Evolutionary conservation across 1,139 yeast genomes (phyloP).

Genomic region (Yamadazyma pseudoaaseri): DNA sequence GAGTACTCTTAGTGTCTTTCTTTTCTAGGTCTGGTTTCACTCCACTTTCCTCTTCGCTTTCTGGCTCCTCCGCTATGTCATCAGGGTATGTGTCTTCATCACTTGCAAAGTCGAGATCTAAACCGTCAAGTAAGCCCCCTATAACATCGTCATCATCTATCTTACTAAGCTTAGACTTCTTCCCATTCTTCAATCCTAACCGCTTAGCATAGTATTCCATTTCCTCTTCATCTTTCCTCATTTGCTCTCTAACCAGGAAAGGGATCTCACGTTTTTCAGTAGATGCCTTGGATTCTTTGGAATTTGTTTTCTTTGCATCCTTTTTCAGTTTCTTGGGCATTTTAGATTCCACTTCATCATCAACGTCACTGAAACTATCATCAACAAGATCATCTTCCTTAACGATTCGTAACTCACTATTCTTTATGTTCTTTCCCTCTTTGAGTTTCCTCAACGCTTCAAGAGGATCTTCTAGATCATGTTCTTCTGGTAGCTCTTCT

Average conservation of each 20-base stretch:
- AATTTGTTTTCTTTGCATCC: slow-evolving; percentile 4
- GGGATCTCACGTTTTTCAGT: slow-evolving; percentile 15
- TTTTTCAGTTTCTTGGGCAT: slow-evolving; percentile 5
- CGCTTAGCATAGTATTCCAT: slow-evolving; percentile 81
- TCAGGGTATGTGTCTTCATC: slow-evolving; percentile 6
- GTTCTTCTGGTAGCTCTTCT: neutral
- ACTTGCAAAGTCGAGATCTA: slow-evolving; percentile 55
- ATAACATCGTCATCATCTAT: slow-evolving; percentile 64
- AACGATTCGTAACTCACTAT: slow-evolving; percentile 18
- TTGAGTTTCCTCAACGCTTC: slow-evolving; percentile 16
- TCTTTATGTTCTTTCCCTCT: slow-evolving; percentile 8
- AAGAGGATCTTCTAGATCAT: slow-evolving; percentile 16
- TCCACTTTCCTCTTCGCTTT: slow-evolving; percentile 16
- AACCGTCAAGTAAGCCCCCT: slow-evolving; percentile 75
- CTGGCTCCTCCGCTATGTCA: slow-evolving; percentile 3
- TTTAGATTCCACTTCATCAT: slow-evolving; percentile 13
- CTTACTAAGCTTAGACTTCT: slow-evolving; percentile 40
- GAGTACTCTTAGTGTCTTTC: slow-evolving; percentile 49
- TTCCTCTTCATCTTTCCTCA: slow-evolving; percentile 71
- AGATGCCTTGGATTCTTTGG: slow-evolving; percentile 5
- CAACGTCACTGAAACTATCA: slow-evolving; percentile 18
- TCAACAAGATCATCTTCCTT: slow-evolving; percentile 30
- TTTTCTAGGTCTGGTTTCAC: slow-evolving; percentile 12
- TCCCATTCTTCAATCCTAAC: slow-evolving; percentile 65
- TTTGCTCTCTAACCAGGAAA: slow-evolving; percentile 42